Evolutionary conservation across 2,329 filamentous ascomycete species (phyloP).

Genomic region (Pezicula radicicola): DNA sequence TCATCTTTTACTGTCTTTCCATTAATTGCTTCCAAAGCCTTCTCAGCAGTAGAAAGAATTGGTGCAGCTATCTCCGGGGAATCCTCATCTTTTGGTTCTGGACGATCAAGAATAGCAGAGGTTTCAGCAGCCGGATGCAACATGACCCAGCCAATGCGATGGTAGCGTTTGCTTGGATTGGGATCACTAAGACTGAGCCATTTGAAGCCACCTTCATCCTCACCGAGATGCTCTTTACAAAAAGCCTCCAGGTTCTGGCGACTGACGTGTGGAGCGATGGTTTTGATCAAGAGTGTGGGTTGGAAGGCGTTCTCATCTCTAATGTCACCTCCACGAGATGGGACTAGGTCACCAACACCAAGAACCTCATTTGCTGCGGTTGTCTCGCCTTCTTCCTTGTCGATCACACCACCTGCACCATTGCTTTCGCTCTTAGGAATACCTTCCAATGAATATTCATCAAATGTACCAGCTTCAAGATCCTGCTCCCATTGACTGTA

Average conservation of each 20-base stretch:
- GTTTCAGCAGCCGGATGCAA: slow-evolving; percentile 76
- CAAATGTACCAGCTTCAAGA: slow-evolving; percentile 79
- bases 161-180: slow-evolving; percentile 94
- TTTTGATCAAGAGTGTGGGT: slow-evolving; percentile 95
- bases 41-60: slow-evolving; percentile 66
- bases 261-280: slow-evolving; percentile 92
- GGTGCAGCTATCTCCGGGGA: slow-evolving; percentile 38
- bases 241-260: slow-evolving; percentile 91
- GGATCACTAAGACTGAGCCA: slow-evolving; percentile 96
- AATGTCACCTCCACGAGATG: slow-evolving; percentile 78
- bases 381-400: slow-evolving; percentile 95
- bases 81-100: slow-evolving; percentile 65
- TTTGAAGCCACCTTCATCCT: slow-evolving; percentile 88
- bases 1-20: slow-evolving; percentile 97
- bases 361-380: slow-evolving; percentile 89
- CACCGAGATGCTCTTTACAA: slow-evolving; percentile 89
- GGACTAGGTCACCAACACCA: slow-evolving; percentile 86
- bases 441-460: slow-evolving; percentile 91
- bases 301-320: slow-evolving; percentile 85
- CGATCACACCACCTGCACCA: slow-evolving; percentile 76
- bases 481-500: slow-evolving; percentile 91
- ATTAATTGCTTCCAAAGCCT: slow-evolving; percentile 90
- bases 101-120: slow-evolving; percentile 61
- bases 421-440: slow-evolving; percentile 92
- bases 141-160: slow-evolving; percentile 98